Evolutionary conservation across 2,329 filamentous ascomycete species (phyloP).

Genomic region (Arthroderma sp.): DNA sequence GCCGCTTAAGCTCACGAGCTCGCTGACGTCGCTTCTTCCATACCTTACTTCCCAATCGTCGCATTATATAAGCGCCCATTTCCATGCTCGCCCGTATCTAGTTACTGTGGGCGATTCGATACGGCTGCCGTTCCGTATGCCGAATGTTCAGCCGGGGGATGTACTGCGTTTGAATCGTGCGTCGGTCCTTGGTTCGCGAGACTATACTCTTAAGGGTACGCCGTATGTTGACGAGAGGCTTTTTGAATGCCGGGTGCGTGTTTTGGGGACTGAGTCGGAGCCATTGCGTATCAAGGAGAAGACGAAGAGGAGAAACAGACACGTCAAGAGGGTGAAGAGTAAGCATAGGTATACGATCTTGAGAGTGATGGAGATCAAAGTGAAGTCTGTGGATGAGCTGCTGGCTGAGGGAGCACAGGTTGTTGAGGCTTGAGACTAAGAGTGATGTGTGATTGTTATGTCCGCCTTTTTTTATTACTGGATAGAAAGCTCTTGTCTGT

Average conservation of each 20-base stretch:
- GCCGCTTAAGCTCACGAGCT: conserved; percentile 29
- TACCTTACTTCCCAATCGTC: conserved; percentile 31
- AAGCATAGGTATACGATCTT: conserved; percentile 85
- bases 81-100: conserved; percentile 38
- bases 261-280: conserved; percentile 73
- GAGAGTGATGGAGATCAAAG: conserved; percentile 66
- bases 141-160: conserved; percentile 64
- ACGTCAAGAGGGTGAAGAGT: conserved; percentile 63
- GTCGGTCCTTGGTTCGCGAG: conserved; percentile 66
- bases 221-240: conserved; percentile 73
- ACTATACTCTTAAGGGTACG: conserved; percentile 73
- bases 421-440: conserved; percentile 15
- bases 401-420: conserved; percentile 29
- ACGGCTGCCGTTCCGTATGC: conserved; percentile 68
- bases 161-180: conserved; percentile 79
- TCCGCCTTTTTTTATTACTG: too few relatives aligned
- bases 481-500: too few relatives aligned
- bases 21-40: conserved; percentile 31
- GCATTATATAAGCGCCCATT: conserved; percentile 36
- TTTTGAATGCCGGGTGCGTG: conserved; percentile 73
- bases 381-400: conserved; percentile 46
- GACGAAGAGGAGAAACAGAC: conserved; percentile 60
- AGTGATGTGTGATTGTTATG: too few relatives aligned
- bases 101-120: conserved; percentile 54
- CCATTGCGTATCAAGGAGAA: conserved; percentile 66